These are phyloP conservation scores for Triticum monococcum DNA, from an alignment of 176 grass and related monocot genomes.

Conservation along the genomic window DNA sequence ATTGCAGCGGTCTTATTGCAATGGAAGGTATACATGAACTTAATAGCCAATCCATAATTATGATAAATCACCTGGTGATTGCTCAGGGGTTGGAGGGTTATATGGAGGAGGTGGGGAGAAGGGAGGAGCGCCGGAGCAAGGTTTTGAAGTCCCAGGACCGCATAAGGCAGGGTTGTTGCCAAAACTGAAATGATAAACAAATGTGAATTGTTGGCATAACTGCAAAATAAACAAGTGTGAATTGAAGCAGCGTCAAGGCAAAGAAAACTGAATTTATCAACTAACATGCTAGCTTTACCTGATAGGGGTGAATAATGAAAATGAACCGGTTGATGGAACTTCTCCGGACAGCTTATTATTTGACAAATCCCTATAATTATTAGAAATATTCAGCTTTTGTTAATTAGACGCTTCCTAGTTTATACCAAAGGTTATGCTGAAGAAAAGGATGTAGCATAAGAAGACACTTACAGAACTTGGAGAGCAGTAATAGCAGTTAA, in stretches of 20 bases:
- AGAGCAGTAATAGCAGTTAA: constrained; percentile 77
- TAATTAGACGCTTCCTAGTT: background rate
- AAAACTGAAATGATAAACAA: constrained; percentile 58
- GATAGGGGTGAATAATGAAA: constrained; percentile 93
- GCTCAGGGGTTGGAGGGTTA: constrained; percentile 61
- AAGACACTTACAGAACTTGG: constrained; percentile 81
- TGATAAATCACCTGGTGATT: constrained; percentile 63
- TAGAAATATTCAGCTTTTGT: constrained; percentile 23
- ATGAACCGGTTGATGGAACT: constrained; percentile 88
- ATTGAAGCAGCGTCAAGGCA: constrained; percentile 12
- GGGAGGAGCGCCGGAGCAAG: constrained; percentile 74
- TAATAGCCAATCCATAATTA: background rate
- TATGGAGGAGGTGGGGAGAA: constrained; percentile 92
- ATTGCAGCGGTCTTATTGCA: background rate
- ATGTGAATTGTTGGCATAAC: constrained; percentile 73
- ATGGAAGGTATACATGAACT: constrained; percentile 11
- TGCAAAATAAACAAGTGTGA: constrained; percentile 36
- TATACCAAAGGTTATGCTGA: constrained; percentile 10
- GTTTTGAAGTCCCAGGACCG: constrained; percentile 80
- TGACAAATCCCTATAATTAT: constrained; percentile 68
- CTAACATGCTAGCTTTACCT: constrained; percentile 45
- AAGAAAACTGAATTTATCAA: constrained; percentile 7
- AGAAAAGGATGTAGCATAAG: background rate
- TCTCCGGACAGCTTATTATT: constrained; percentile 85
- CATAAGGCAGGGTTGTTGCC: constrained; percentile 82